Conservation (phyloP, 2,329 filamentous ascomycete species). For the Scedosporium apiospermum region DNA sequence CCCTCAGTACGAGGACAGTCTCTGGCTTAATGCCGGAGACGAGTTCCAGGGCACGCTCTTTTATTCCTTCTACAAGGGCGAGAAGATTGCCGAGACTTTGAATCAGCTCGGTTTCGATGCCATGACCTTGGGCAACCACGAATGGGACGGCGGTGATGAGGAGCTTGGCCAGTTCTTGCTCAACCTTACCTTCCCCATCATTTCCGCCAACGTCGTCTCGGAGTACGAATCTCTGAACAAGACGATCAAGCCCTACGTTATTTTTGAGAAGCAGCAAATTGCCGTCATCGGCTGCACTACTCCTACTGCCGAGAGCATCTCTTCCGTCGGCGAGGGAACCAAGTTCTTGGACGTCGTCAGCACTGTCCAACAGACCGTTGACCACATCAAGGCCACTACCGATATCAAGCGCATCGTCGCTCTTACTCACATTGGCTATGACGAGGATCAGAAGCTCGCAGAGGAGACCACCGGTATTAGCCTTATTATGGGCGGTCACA, state of each 20-base stretch:
- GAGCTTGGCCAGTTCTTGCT: slow-evolving; percentile 50
- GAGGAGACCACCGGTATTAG: slow-evolving; percentile 51
- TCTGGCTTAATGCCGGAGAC: slow-evolving; percentile 58
- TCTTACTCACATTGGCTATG: slow-evolving; percentile 59
- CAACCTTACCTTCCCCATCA: slow-evolving; percentile 55
- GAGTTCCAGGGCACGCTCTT: slow-evolving; percentile 62
- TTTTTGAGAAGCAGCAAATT: slow-evolving; percentile 50
- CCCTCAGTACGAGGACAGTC: slow-evolving; percentile 46
- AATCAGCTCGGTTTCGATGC: slow-evolving; percentile 58
- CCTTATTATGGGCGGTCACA: slow-evolving; percentile 58
- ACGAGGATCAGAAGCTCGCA: slow-evolving; percentile 52
- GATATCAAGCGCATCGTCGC: slow-evolving; percentile 56
- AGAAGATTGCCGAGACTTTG: slow-evolving; percentile 58
- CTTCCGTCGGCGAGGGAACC: slow-evolving; percentile 47
- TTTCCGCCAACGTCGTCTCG: slow-evolving; percentile 55
- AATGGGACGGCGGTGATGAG: slow-evolving; percentile 57
- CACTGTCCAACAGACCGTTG: slow-evolving; percentile 51
- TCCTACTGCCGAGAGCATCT: slow-evolving; percentile 46
- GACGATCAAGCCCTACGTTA: slow-evolving; percentile 55
- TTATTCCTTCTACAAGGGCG: slow-evolving; percentile 56
- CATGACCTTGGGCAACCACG: slow-evolving; percentile 60
- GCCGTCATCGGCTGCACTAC: slow-evolving; percentile 59
- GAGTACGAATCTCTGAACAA: slow-evolving; percentile 48
- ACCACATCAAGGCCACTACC: slow-evolving; percentile 50
- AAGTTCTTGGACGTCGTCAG: slow-evolving; percentile 47